phyloP scores from a whole-genome alignment of 2,329 filamentous ascomycete genomes.

The Claviceps monticola region DNA sequence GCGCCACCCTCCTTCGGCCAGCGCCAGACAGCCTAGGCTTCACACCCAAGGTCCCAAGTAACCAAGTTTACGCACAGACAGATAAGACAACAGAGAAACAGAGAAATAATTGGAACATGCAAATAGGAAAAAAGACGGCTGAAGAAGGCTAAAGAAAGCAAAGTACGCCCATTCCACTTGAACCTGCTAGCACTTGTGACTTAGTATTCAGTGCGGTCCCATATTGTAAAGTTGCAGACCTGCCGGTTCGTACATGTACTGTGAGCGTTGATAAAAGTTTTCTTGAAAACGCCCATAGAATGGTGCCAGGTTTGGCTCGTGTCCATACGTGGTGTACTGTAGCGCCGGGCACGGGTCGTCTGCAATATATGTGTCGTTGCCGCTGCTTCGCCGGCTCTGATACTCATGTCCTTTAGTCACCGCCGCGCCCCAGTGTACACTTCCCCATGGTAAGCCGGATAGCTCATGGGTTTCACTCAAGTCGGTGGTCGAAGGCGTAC shows the following conservation, averaged over 20 bases:
- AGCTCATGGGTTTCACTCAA: constrained; percentile 35
- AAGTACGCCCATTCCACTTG: background rate
- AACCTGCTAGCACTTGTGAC: background rate
- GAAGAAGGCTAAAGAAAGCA: background rate
- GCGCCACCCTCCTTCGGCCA: too few species aligned
- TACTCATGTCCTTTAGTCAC: constrained; percentile 36
- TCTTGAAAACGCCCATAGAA: constrained; percentile 23
- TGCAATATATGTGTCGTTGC: constrained; percentile 21
- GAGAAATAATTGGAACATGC: background rate
- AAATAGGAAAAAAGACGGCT: background rate
- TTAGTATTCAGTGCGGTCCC: background rate
- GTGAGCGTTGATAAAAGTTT: constrained; percentile 16
- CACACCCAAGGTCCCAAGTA: too few species aligned
- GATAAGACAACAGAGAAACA: background rate
- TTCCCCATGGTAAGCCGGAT: constrained; percentile 60
- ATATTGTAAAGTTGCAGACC: background rate
- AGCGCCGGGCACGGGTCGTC: constrained; percentile 19
- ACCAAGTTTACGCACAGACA: background rate
- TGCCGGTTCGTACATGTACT: constrained; percentile 15
- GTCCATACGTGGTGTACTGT: constrained; percentile 14
- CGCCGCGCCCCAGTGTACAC: constrained; percentile 45
- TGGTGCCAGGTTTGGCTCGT: constrained; percentile 13
- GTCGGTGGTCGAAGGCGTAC: constrained; percentile 43
- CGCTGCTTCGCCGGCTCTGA: constrained; percentile 29
- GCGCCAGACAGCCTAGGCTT: too few species aligned